Percentiles rank a stretch among this genome's conserved stretches.
Evolutionary conservation across 208 protist genomes (phyloP).

Genomic region (Trypanosoma grayi): DNA sequence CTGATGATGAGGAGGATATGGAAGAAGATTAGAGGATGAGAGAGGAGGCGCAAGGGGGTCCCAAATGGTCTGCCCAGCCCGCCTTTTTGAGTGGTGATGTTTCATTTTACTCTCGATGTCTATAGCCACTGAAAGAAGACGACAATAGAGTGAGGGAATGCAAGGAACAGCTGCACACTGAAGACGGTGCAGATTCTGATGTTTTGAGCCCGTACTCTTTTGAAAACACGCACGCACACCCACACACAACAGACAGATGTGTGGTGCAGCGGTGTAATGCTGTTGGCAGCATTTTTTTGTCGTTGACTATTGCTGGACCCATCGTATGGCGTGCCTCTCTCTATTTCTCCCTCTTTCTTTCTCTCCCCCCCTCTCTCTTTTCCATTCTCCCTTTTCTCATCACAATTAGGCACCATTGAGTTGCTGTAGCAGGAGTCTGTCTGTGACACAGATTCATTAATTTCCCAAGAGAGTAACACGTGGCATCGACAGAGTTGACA

Average conservation of each 20-base stretch:
- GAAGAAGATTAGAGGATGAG: conserved; percentile 32
- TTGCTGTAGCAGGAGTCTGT: too few species aligned
- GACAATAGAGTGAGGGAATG: background rate
- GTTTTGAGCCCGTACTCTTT: too few species aligned
- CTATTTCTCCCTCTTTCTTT: conserved; percentile 8
- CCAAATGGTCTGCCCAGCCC: background rate
- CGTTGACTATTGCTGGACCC: too few species aligned
- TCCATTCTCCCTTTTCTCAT: background rate
- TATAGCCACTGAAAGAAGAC: background rate
- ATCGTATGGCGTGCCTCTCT: too few species aligned
- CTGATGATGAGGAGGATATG: conserved; percentile 70
- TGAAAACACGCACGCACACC: too few species aligned
- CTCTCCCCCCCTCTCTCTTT: conserved; percentile 8
- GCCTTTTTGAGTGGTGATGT: background rate
- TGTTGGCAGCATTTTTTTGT: too few species aligned
- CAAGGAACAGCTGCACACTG: background rate
- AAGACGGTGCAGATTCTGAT: background rate
- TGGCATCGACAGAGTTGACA: too few species aligned
- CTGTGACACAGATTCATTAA: too few species aligned
- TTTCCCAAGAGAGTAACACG: too few species aligned
- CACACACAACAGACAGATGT: too few species aligned
- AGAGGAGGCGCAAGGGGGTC: background rate
- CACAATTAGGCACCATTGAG: background rate
- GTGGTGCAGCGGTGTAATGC: too few species aligned
- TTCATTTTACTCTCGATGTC: background rate